These are phyloP conservation scores for Penicillium occitanis DNA, from an alignment of 2,329 filamentous ascomycete genomes.

Conservation along the genomic window DNA sequence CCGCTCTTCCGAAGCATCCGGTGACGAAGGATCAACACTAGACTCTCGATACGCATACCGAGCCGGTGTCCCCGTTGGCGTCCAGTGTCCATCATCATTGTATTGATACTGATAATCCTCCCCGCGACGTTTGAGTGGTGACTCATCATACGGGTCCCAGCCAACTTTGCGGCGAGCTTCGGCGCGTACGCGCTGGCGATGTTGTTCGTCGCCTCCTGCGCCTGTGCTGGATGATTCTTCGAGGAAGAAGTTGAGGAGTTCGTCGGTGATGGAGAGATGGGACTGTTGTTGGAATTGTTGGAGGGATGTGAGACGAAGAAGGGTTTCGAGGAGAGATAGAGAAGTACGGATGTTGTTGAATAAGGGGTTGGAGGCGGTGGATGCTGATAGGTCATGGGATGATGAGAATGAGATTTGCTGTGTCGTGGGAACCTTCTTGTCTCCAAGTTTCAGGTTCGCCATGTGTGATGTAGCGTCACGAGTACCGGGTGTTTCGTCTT, in stretches of 20 bases:
- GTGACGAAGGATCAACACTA: constrained; percentile 30
- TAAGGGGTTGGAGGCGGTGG: constrained; percentile 48
- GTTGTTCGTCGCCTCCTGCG: constrained; percentile 61
- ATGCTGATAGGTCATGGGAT: constrained; percentile 25
- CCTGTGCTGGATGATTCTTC: constrained; percentile 66
- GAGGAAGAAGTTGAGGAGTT: constrained; percentile 85
- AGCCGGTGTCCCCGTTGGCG: constrained; percentile 26
- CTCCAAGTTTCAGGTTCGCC: constrained; percentile 47
- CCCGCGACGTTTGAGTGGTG: constrained; percentile 63
- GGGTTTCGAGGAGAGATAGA: constrained; percentile 81
- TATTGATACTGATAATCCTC: constrained; percentile 62
- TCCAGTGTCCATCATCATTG: constrained; percentile 26
- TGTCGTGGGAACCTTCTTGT: constrained; percentile 24
- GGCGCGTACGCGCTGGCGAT: constrained; percentile 59
- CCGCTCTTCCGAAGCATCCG: constrained; percentile 24
- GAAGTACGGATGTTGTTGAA: constrained; percentile 62
- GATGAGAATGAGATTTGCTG: constrained; percentile 26
- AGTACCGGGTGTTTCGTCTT: constrained; percentile 10
- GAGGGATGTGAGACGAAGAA: constrained; percentile 79
- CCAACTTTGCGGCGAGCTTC: constrained; percentile 64
- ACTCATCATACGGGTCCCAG: constrained; percentile 72
- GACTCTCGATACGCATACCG: constrained; percentile 27
- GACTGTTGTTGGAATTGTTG: constrained; percentile 91
- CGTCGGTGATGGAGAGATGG: constrained; percentile 85
- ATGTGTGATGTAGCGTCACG: constrained; percentile 47